Evolutionary conservation across 2,329 filamentous ascomycete genomes (phyloP).

Genomic region (Aspergillus puulaauensis): DNA sequence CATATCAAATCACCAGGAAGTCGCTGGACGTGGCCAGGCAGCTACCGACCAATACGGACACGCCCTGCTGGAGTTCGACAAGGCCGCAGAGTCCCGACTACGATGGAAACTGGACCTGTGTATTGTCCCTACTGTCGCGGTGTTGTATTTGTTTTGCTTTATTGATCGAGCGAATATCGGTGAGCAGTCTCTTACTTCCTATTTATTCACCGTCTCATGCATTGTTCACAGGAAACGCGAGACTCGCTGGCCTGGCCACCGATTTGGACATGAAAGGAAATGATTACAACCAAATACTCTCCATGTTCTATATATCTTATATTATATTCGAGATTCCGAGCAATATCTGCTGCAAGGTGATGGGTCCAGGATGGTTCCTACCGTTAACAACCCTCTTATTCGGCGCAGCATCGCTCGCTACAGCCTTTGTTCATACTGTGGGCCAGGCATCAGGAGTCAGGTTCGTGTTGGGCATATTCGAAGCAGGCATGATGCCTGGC

Average conservation of each 20-base stretch:
- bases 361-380: constrained; percentile 74
- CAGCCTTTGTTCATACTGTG: constrained; percentile 62
- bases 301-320: constrained; percentile 71
- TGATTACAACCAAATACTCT: constrained; percentile 69
- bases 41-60: constrained; percentile 55
- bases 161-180: constrained; percentile 73
- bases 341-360: constrained; percentile 67
- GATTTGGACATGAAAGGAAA: constrained; percentile 61
- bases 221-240: constrained; percentile 59
- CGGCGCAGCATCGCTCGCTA: constrained; percentile 63
- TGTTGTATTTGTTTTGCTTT: constrained; percentile 72
- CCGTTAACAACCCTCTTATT: constrained; percentile 63
- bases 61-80: constrained; percentile 56
- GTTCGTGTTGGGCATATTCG: constrained; percentile 67
- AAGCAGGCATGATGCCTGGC: constrained; percentile 72
- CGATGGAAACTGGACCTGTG: constrained; percentile 65
- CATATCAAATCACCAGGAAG: constrained; percentile 17
- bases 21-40: constrained; percentile 46
- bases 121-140: constrained; percentile 64
- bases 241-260: constrained; percentile 62
- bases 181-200: constrained; percentile 24
- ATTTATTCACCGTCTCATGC: too few species aligned
- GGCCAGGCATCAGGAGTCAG: constrained; percentile 59
- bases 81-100: constrained; percentile 57
- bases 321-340: constrained; percentile 71